phyloP scores from a whole-genome alignment of 1,139 yeast genomes.

The Zygosaccharomyces sapae region DNA sequence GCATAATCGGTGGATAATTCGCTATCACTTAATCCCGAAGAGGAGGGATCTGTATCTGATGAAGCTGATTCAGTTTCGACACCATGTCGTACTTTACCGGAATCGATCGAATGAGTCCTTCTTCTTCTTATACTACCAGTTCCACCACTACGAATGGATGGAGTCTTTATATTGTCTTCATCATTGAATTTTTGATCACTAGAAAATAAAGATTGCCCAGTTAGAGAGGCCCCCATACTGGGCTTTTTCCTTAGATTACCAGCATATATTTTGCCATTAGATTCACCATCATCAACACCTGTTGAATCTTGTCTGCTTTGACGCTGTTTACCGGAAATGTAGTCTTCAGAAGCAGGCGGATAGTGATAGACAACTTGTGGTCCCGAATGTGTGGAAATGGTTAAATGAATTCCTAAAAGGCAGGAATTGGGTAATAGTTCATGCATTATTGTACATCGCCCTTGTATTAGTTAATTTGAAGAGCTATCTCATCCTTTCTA shows the following conservation, averaged over 20 bases:
- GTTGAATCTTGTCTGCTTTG: constrained; percentile 10
- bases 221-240: constrained; percentile 9
- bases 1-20: constrained; percentile 37
- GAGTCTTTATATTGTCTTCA: constrained; percentile 9
- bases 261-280: constrained; percentile 7
- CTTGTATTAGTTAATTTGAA: not conserved
- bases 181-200: constrained; percentile 9
- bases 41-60: constrained; percentile 21
- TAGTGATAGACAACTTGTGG: constrained; percentile 83
- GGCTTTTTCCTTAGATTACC: constrained; percentile 7
- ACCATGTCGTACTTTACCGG: constrained; percentile 8
- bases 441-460: constrained; percentile 21
- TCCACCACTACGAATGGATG: constrained; percentile 8
- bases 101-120: constrained; percentile 1
- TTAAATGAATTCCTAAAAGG: constrained; percentile 68
- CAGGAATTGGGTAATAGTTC: constrained; percentile 64
- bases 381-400: constrained; percentile 83
- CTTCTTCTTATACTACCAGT: constrained; percentile 10
- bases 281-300: constrained; percentile 7
- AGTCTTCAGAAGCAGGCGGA: constrained; percentile 47
- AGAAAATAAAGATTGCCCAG: constrained; percentile 10
- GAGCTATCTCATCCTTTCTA: not conserved
- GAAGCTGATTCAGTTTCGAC: constrained; percentile 8
- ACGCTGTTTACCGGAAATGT: constrained; percentile 12
- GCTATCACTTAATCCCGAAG: constrained; percentile 35